phyloP scores from a whole-genome alignment of 2,329 filamentous ascomycete species.

The Colletotrichum sp. region DNA sequence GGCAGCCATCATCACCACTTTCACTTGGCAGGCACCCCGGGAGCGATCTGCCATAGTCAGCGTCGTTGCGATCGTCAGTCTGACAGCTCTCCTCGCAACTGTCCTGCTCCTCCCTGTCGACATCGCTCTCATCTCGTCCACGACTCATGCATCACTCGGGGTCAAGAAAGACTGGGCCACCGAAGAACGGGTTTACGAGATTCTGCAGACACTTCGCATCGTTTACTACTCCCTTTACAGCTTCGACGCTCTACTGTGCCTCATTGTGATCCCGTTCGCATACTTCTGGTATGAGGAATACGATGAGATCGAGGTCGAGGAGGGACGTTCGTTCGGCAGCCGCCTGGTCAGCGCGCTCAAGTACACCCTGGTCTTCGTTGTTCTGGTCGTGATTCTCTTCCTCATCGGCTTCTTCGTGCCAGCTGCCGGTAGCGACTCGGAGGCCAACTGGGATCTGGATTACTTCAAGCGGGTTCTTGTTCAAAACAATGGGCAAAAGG shows the following conservation, averaged over 20 bases:
- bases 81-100: slow-evolving; percentile 88
- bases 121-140: slow-evolving; percentile 92
- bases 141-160: slow-evolving; percentile 75
- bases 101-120: slow-evolving; percentile 93
- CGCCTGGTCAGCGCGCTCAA: slow-evolving; percentile 86
- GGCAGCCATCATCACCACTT: slow-evolving; percentile 84
- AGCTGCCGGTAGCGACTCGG: slow-evolving; percentile 69
- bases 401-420: slow-evolving; percentile 94
- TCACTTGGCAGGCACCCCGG: slow-evolving; percentile 87
- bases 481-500: slow-evolving; percentile 90
- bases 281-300: slow-evolving; percentile 99
- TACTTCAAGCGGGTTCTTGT: slow-evolving; percentile 87
- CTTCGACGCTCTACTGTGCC: slow-evolving; percentile 86
- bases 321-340: slow-evolving; percentile 72
- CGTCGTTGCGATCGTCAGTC: slow-evolving; percentile 82
- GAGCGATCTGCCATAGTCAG: slow-evolving; percentile 86
- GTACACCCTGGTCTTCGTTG: slow-evolving; percentile 86
- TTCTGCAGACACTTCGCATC: slow-evolving; percentile 80
- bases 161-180: slow-evolving; percentile 96
- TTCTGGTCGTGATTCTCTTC: slow-evolving; percentile 83
- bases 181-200: slow-evolving; percentile 76
- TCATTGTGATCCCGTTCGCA: slow-evolving; percentile 90
- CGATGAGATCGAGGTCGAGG: slow-evolving; percentile 86
- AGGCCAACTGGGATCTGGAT: slow-evolving; percentile 79
- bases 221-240: slow-evolving; percentile 95